Evolutionary conservation across 176 grass and related monocot genomes (phyloP).

Genomic region (Puccinellia tenuiflora): DNA sequence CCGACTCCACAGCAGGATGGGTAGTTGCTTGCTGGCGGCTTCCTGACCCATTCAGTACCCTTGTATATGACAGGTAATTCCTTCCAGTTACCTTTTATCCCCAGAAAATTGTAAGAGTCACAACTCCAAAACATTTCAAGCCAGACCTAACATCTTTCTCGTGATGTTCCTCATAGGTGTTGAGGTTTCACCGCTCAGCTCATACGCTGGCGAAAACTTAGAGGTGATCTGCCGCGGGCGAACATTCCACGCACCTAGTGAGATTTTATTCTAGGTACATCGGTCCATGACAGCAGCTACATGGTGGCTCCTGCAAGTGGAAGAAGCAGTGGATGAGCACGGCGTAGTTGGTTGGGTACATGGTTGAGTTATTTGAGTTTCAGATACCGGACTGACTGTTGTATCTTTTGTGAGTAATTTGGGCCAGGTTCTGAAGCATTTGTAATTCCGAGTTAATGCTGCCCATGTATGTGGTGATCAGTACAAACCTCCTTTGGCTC

Average conservation of each 20-base stretch:
- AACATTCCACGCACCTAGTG: slow-evolving; percentile 82
- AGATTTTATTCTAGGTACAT: slow-evolving; percentile 64
- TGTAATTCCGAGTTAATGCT: neutral
- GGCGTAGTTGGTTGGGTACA: neutral
- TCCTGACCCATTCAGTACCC: slow-evolving; percentile 90
- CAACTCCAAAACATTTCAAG: neutral
- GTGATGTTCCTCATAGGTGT: slow-evolving; percentile 33
- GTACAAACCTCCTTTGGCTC: neutral
- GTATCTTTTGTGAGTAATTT: neutral
- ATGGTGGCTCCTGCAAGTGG: neutral
- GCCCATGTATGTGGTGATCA: neutral
- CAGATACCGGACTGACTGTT: neutral
- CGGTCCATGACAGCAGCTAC: neutral
- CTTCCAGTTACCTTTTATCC: neutral
- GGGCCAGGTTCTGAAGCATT: neutral
- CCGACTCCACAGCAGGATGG: slow-evolving; percentile 97
- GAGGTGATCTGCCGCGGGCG: slow-evolving; percentile 80
- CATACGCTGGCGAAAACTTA: slow-evolving; percentile 71
- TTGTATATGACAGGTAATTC: slow-evolving; percentile 85
- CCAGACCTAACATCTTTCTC: neutral
- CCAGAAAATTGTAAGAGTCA: neutral
- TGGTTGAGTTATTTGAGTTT: neutral
- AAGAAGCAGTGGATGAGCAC: neutral
- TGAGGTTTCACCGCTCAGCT: slow-evolving; percentile 80
- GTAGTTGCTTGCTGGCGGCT: slow-evolving; percentile 94